A percentile compares a stretch with the other conserved stretches of the same genome.
phyloP scores from a whole-genome alignment of 768 basidiomycete genomes.

The Pleurotus citrinopileatus region DNA sequence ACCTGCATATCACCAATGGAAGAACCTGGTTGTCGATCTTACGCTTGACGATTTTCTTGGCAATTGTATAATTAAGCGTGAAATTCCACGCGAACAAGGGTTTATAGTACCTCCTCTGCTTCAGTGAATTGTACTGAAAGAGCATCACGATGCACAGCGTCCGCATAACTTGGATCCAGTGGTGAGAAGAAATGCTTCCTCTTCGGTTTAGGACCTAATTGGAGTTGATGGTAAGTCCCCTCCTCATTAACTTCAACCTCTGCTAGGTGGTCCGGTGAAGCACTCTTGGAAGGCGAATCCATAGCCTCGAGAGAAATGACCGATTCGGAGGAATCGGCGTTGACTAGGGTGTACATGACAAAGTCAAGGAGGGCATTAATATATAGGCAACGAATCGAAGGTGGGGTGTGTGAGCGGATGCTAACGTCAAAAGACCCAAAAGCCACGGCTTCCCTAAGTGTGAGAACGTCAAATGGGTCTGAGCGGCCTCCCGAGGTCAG shows the following conservation, averaged over 20 bases:
- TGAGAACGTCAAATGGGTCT: neutral
- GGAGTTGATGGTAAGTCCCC: conserved; percentile 41
- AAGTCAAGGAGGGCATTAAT: neutral
- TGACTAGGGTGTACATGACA: neutral
- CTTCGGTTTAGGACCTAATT: conserved; percentile 33
- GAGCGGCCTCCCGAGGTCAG: neutral
- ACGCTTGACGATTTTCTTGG: conserved; percentile 37
- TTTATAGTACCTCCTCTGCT: conserved; percentile 3
- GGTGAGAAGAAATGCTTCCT: conserved; percentile 48
- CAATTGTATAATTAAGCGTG: neutral
- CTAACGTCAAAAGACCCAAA: neutral
- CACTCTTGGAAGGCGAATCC: neutral
- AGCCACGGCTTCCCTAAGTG: neutral
- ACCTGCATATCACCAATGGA: conserved; percentile 50
- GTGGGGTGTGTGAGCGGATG: neutral
- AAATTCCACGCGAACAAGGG: neutral
- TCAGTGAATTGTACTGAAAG: conserved; percentile 1
- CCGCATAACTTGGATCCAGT: conserved; percentile 41
- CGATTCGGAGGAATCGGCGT: neutral
- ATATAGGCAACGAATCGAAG: neutral
- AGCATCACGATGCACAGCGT: conserved; percentile 45
- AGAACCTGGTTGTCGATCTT: conserved; percentile 54
- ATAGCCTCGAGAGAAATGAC: neutral
- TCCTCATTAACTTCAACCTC: conserved; percentile 13
- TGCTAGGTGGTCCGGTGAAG: neutral